A percentile compares a stretch with the other conserved stretches of the same genome.
Evolutionary conservation across 2,329 filamentous ascomycete genomes (phyloP).

Genomic region (Claviceps maximensis): DNA sequence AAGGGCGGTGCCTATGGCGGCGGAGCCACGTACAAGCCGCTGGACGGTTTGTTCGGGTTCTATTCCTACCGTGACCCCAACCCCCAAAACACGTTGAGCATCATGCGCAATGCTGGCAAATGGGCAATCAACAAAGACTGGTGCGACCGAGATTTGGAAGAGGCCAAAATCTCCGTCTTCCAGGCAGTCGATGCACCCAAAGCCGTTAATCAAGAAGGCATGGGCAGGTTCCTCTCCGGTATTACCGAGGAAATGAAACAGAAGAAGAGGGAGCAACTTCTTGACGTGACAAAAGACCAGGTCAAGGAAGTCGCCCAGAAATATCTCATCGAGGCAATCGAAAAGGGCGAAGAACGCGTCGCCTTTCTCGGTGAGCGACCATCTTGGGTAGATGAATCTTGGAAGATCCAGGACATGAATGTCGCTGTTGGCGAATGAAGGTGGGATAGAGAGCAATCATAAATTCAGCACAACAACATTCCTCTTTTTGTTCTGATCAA

Average conservation of each 20-base stretch:
- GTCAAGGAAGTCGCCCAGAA: slow-evolving; percentile 70
- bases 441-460: not conserved
- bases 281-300: slow-evolving; percentile 73
- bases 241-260: slow-evolving; percentile 86
- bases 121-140: slow-evolving; percentile 76
- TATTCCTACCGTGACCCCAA: slow-evolving; percentile 97
- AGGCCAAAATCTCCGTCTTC: slow-evolving; percentile 92
- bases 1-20: slow-evolving; percentile 95
- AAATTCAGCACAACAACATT: not conserved
- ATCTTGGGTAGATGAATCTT: slow-evolving; percentile 59
- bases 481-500: not conserved
- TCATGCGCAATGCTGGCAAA: slow-evolving; percentile 69
- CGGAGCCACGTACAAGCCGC: slow-evolving; percentile 66
- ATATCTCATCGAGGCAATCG: slow-evolving; percentile 59
- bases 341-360: slow-evolving; percentile 45
- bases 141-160: slow-evolving; percentile 76
- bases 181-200: slow-evolving; percentile 81
- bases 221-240: slow-evolving; percentile 72
- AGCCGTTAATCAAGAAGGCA: slow-evolving; percentile 77
- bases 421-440: slow-evolving; percentile 17
- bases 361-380: slow-evolving; percentile 76
- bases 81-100: slow-evolving; percentile 71
- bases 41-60: slow-evolving; percentile 83
- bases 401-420: slow-evolving; percentile 68
- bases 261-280: slow-evolving; percentile 63